phyloP scores from a whole-genome alignment of 768 basidiomycete genomes.

The Amylocystis lapponica region DNA sequence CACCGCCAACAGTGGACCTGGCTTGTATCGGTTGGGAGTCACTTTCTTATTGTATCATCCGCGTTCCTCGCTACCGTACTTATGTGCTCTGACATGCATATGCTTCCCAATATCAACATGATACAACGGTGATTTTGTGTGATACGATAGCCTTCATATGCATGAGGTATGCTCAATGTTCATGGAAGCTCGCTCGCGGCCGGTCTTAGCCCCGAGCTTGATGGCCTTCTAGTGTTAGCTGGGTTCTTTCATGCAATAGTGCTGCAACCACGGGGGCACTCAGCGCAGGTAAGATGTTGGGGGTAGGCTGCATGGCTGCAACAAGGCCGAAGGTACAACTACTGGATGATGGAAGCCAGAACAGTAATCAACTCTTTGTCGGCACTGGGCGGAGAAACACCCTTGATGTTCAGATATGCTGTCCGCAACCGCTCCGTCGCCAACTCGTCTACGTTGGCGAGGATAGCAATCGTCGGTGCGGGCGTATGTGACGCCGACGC shows the following conservation, averaged over 20 bases:
- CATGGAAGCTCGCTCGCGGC: too few species aligned
- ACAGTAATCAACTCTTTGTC: constrained; percentile 17
- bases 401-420: constrained; percentile 38
- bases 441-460: constrained; percentile 60
- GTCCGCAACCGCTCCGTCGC: constrained; percentile 66
- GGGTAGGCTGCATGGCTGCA: too few species aligned
- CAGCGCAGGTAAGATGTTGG: too few species aligned
- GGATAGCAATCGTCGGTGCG: constrained; percentile 40
- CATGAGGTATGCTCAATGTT: too few species aligned
- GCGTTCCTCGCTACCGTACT: constrained; percentile 11
- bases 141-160: too few species aligned
- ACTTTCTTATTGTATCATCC: constrained; percentile 15
- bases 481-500: constrained; percentile 54
- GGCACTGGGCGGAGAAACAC: constrained; percentile 18
- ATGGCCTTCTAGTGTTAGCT: too few species aligned
- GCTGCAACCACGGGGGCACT: too few species aligned
- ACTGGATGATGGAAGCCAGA: constrained; percentile 17
- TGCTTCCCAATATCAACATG: constrained; percentile 13
- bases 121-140: constrained; percentile 3
- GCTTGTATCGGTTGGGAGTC: constrained; percentile 12
- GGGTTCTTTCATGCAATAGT: too few species aligned
- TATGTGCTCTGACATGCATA: constrained; percentile 15
- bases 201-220: too few species aligned
- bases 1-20: constrained; percentile 7
- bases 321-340: neutral